phyloP scores from a whole-genome alignment of 768 basidiomycete species.

The Mycena albidolilacea region DNA sequence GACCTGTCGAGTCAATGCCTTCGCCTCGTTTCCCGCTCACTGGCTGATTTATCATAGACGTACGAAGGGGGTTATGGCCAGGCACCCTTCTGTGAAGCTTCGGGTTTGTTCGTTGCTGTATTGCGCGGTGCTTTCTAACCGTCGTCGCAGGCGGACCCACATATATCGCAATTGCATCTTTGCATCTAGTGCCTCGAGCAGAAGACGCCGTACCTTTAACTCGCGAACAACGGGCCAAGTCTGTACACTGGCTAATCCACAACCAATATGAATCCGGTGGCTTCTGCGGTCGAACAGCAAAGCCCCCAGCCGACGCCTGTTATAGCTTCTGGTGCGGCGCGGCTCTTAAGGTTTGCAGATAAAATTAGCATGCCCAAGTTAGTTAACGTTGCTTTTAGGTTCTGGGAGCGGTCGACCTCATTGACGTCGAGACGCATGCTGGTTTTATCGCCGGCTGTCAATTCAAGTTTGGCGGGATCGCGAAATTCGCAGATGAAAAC shows the following conservation, averaged over 20 bases:
- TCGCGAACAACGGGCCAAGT: conserved; percentile 61
- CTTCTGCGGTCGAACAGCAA: conserved; percentile 90
- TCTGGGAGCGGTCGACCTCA: conserved; percentile 69
- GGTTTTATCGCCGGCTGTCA: conserved; percentile 83
- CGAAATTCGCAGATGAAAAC: conserved; percentile 84
- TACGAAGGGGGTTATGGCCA: conserved; percentile 97
- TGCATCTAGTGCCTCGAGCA: conserved; percentile 65
- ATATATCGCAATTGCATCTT: conserved; percentile 89
- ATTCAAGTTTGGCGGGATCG: conserved; percentile 90
- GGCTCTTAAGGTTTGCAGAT: conserved; percentile 72
- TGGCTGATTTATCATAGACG: conserved; percentile 62
- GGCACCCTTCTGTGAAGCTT: conserved; percentile 84
- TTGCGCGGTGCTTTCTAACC: not conserved
- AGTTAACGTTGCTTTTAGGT: conserved; percentile 63
- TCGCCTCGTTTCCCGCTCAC: conserved; percentile 28
- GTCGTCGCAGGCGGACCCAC: conserved; percentile 85
- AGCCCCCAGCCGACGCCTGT: conserved; percentile 88
- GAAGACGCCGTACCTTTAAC: conserved; percentile 47
- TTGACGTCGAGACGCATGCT: conserved; percentile 70
- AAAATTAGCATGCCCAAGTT: conserved; percentile 4
- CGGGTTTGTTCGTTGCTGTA: conserved; percentile 65
- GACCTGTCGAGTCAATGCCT: conserved; percentile 75
- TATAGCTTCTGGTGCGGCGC: conserved; percentile 98
- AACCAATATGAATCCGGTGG: conserved; percentile 83
- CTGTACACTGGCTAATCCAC: conserved; percentile 83